A percentile compares a stretch with the other conserved stretches of the same genome.
phyloP scores from a whole-genome alignment of 163 green algal genomes.

The Prototheca wickerhamii region DNA sequence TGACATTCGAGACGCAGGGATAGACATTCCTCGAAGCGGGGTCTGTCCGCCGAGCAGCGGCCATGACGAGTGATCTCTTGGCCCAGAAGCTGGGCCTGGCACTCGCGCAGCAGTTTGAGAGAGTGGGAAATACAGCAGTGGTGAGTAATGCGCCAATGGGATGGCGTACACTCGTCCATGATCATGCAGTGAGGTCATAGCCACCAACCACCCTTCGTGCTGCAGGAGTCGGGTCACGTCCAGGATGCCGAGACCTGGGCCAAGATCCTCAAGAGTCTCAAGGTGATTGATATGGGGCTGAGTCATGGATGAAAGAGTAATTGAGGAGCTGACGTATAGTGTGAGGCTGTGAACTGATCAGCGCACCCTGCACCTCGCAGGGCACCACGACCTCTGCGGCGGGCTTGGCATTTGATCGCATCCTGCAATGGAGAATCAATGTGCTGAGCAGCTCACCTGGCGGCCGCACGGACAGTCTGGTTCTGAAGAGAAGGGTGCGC shows the following conservation, averaged over 20 bases:
- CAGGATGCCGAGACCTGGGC: background rate
- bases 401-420: background rate
- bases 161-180: background rate
- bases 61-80: background rate
- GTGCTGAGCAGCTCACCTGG: background rate
- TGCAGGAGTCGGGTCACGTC: constrained; percentile 21
- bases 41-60: background rate
- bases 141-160: background rate
- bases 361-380: background rate
- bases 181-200: background rate
- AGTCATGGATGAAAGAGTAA: background rate
- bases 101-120: background rate
- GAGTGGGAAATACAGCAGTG: background rate
- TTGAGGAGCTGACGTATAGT: background rate
- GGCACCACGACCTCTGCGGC: background rate
- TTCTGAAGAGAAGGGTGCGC: background rate
- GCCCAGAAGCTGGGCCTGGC: background rate
- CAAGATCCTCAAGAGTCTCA: constrained; percentile 17
- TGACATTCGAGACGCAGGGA: no score
- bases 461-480: background rate
- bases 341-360: background rate
- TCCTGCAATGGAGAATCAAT: background rate
- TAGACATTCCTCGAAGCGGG: no score
- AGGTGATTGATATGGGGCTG: constrained; percentile 3
- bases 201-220: background rate